Percentiles rank a stretch among this genome's conserved stretches.
phyloP scores from a whole-genome alignment of 345 rosid genomes.

The Euphorbia lathyris region DNA sequence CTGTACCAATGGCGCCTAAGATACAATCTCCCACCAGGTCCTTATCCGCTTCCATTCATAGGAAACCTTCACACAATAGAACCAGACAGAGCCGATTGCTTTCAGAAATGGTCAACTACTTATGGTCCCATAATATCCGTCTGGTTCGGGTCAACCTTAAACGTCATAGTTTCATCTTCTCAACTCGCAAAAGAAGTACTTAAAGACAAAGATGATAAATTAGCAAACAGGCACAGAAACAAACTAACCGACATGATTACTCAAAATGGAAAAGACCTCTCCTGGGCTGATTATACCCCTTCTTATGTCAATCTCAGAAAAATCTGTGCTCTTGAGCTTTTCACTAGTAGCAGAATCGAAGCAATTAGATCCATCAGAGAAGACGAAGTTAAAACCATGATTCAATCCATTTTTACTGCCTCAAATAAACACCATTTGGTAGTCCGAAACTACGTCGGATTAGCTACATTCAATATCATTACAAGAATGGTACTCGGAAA shows the following conservation, averaged over 20 bases:
- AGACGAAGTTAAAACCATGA: conserved; percentile 87
- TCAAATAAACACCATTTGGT: conserved; percentile 36
- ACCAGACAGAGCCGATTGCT: conserved; percentile 76
- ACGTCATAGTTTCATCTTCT: conserved; percentile 64
- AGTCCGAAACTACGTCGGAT: conserved; percentile 62
- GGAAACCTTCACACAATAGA: conserved; percentile 82
- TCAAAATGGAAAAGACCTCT: conserved; percentile 70
- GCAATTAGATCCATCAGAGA: conserved; percentile 77
- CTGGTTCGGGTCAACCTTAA: conserved; percentile 79
- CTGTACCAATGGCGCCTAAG: background rate
- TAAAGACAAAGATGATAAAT: conserved; percentile 65
- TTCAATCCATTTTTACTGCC: conserved; percentile 59
- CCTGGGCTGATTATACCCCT: conserved; percentile 92
- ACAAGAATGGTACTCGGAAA: conserved; percentile 85
- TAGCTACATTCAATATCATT: conserved; percentile 85
- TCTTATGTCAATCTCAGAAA: conserved; percentile 83
- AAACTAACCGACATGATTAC: conserved; percentile 52
- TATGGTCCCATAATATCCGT: conserved; percentile 85
- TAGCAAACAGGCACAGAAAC: conserved; percentile 68
- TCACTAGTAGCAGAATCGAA: conserved; percentile 67
- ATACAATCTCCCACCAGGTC: conserved; percentile 75
- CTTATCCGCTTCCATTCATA: conserved; percentile 68
- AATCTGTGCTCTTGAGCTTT: conserved; percentile 80
- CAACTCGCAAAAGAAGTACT: conserved; percentile 75
- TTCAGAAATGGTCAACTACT: conserved; percentile 64